Evolutionary conservation across 495 filamentous ascomycete species (phyloP).

Genomic region (Bombardia bombarda): DNA sequence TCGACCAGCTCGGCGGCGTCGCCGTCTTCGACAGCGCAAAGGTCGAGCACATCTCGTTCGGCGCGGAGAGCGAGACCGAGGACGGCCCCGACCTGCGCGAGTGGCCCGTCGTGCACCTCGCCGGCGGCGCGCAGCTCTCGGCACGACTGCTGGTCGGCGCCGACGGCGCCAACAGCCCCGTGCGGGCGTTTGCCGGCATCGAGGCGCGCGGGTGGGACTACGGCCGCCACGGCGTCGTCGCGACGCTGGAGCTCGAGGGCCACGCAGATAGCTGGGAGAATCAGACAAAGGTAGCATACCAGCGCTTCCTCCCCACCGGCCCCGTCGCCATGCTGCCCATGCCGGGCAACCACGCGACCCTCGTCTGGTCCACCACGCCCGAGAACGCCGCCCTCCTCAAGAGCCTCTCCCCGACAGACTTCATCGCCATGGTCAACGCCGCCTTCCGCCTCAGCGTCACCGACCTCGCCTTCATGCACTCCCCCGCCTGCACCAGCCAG

Average conservation of each 20-base stretch:
- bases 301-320: slow-evolving; percentile 88
- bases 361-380: slow-evolving; percentile 91
- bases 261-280: slow-evolving; percentile 43
- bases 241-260: slow-evolving; percentile 67
- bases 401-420: slow-evolving; percentile 58
- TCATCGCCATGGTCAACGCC: slow-evolving; percentile 84
- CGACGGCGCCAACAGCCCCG: slow-evolving; percentile 90
- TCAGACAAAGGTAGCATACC: slow-evolving; percentile 69
- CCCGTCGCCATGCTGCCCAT: slow-evolving; percentile 87
- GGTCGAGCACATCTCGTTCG: slow-evolving; percentile 70
- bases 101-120: slow-evolving; percentile 77
- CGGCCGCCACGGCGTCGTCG: slow-evolving; percentile 80
- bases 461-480: slow-evolving; percentile 75
- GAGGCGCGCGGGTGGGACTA: slow-evolving; percentile 88
- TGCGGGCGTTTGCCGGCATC: slow-evolving; percentile 83
- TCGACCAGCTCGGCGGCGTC: slow-evolving; percentile 60
- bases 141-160: slow-evolving; percentile 87
- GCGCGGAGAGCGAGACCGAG: slow-evolving; percentile 47
- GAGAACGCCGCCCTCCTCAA: slow-evolving; percentile 73
- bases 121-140: slow-evolving; percentile 52
- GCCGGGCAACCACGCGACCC: slow-evolving; percentile 68
- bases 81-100: slow-evolving; percentile 62
- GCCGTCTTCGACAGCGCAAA: slow-evolving; percentile 65
- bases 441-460: slow-evolving; percentile 76
- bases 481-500: slow-evolving; percentile 51